Base-by-base conservation (phyloP, 805 yeast genomes). In the Blastobotrys parvus region DNA sequence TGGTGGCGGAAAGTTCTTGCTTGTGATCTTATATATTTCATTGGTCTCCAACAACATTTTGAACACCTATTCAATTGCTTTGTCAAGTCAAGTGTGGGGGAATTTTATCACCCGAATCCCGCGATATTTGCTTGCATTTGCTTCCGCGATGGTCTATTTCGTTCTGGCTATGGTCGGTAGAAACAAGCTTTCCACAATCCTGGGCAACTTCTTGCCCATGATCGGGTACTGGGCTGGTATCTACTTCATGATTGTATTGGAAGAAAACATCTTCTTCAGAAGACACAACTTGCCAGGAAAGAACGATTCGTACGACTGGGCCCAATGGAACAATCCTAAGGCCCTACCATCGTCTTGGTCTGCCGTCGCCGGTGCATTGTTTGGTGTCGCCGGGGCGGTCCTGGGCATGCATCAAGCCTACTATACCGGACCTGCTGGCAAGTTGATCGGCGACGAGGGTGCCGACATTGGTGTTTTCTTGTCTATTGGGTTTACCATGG, bases 181-280 rank as follows among this genome's bases (percentile, higher is more conserved):
- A 53, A 65, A 80, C 57, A 78, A 80, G 52, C 82, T 87, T 58
- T 69, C 85, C 44, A 69, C 77, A 2, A 84, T 87, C 46, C 65
- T 86, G 51, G 78, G 86, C 8, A 86, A 86, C 55, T 86, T 86
- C 62, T 66, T 86, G 54, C 95, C 95, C 7, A 86, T 86, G 95
- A 74, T 86, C 45, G 94, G 94, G 1, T 86, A 86, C 63, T 86
- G 95, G 95, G 75, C 84, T 44, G 76, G 89, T 45, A 83, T 86
- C 65, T 87, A 86, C 60, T 75, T 80, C 53, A 72, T 75, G n/a
- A 59, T 86, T 36, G 62, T 85, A 27, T 46, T 84, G 2, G 85
- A 82, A 50, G 95, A 86, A 59, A 84, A 84, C 55, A 44, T 71
- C 3, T 69, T 85, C 15, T 86, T 86, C 65, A 71, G 95, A 57